Base-by-base conservation (phyloP, 306 rosid genomes). In the Acacia crassicarpa region DNA sequence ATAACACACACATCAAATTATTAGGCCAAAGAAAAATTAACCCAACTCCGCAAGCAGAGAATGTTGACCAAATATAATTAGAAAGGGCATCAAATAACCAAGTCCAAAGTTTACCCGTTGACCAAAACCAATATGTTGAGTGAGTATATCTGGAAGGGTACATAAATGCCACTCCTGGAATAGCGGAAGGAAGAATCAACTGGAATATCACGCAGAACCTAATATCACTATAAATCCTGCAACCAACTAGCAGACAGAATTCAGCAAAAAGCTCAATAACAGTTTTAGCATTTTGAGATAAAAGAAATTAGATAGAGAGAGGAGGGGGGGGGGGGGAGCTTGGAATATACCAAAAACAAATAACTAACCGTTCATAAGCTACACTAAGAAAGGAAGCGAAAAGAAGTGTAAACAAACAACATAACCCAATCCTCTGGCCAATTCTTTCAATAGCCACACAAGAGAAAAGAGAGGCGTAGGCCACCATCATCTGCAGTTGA, bases 401-500 rank as follows among this genome's bases (percentile, higher is more conserved):
- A 70, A 83, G 67, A 67, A 92, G 86, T 63, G 86, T 82, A 83
- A 82, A 80, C 80, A 86, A 76, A 79, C 86, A 85, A 48, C 86
- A 85, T 23, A 89, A 35, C 22, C 94, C 92, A 38, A 83, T 86
- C 78, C 81, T 81, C 69, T 44, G 82, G 74, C 97, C 84, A 62
- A 85, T 45, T 88, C 91, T 90, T 87, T 92, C 94, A 22, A 86
- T 83, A 43, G 87, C 63, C 83, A 90, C 84, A 83, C 87, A 81
- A 72, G 92, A 88, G 51, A 90, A 86, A 87, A 92, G 88, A 11
- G 92, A 87, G 76, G 90, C 86, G 75, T 81, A 84, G 22, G 86
- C 92, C 62, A 92, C 79, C 92, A 88, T 87, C 91, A 90, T 90
- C 92, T 92, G 90, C 84, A 87, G 61, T 78, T 46, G 56, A 85